Evolutionary conservation across 177 flowering plant species (phyloP), one percentile per base, ranked within the genome.

Genomic region (Vitis hybrid): DNA sequence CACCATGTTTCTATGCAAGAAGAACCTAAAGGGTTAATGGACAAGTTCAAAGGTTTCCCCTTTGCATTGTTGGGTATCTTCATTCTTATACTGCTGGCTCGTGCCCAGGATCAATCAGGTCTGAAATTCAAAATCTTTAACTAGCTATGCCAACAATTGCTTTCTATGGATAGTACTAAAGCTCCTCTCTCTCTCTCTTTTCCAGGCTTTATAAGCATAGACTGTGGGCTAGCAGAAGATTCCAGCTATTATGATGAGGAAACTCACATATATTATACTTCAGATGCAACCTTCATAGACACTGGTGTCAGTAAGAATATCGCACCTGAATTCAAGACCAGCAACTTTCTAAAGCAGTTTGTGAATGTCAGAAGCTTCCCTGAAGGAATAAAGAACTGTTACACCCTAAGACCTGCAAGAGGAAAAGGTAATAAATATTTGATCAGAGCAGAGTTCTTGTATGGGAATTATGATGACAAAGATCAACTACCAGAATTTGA

Each of bases 181-280:
- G 45, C 45, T 39, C 8, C 45, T 2, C 19, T 15, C 5, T 3
- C 19, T 34, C 13, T 34, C 13, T 53, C 10, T 12, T 61, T 68
- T 39, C 57, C 74, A 79, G 85, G 78, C 14, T 81, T 81, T 77
- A 72, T 83, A 12, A 83, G 82, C 77, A 71, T 83, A 26, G 85
- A 84, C 59, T 84, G 85, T 65, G 87, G 87, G 60, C 57, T 56
- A 48, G 16, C 49, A 2, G 65, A 50, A 26, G 63, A 52, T 22
- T 18, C 74, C n/a, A 68, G 26, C 60, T 71, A 76, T 67, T 20
- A 16, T 0, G 82, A 78, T 57, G 50, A 3, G 1, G 9, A 3
- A 8, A 73, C 78, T 0, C 66, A 64, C 55, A 50, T 82, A 26
- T 5, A 29, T 10, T 84, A 84, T 57, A 61, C 68, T 16, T 73